Evolutionary conservation across 2,329 filamentous ascomycete genomes (phyloP).

Genomic region (Penicillium crustosum): DNA sequence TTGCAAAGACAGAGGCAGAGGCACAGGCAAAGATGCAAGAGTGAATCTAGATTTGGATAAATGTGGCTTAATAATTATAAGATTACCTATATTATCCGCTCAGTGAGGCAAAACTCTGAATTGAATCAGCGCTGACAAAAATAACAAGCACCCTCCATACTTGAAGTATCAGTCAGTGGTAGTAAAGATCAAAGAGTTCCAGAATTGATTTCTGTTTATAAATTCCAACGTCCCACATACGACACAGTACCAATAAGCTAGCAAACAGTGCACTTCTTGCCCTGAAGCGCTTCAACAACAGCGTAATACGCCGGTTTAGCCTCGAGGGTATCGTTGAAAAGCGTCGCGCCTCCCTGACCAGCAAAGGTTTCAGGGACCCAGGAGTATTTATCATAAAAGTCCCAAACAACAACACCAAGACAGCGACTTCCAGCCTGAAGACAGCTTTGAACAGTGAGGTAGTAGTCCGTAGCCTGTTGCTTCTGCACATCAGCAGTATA

Average conservation of each 20-base stretch:
- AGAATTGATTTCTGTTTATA: not conserved
- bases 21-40: not conserved
- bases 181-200: not conserved
- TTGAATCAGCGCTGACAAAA: not conserved
- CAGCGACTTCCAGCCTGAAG: constrained; percentile 21
- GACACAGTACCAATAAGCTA: not conserved
- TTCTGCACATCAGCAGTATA: constrained; percentile 21
- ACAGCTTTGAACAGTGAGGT: constrained; percentile 24
- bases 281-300: constrained; percentile 24
- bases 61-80: too few species aligned
- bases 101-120: not conserved
- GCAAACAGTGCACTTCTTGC: constrained; percentile 24
- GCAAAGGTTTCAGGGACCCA: constrained; percentile 42
- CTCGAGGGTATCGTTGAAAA: constrained; percentile 44
- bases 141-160: not conserved
- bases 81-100: not conserved
- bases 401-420: constrained; percentile 30
- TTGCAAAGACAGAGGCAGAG: not conserved
- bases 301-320: constrained; percentile 44
- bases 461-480: constrained; percentile 29
- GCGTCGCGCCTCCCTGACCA: constrained; percentile 36
- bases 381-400: constrained; percentile 41
- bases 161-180: not conserved
- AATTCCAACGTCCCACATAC: not conserved
- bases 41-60: not conserved